phyloP scores from a whole-genome alignment of 2,329 filamentous ascomycete species.

The Ilyonectria destructans region DNA sequence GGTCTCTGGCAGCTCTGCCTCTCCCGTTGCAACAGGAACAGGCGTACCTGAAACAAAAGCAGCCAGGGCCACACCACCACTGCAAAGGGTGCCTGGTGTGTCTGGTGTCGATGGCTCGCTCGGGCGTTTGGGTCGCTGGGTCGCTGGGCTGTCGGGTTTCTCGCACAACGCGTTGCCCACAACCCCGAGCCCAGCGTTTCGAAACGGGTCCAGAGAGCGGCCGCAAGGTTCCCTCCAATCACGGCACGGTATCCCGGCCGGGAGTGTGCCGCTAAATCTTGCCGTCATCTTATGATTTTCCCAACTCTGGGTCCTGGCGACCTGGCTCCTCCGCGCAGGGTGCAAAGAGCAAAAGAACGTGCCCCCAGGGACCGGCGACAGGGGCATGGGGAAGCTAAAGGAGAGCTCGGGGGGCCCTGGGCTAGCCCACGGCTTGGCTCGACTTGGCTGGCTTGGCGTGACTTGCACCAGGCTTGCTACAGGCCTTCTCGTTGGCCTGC shows the following conservation, averaged over 20 bases:
- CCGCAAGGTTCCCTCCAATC: constrained; percentile 45
- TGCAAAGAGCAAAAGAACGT: neutral
- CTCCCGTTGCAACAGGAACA: constrained; percentile 32
- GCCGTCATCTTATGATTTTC: constrained; percentile 43
- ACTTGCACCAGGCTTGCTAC: constrained; percentile 6
- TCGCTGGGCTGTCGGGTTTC: neutral
- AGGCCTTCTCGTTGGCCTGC: constrained; percentile 24
- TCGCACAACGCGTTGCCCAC: constrained; percentile 8
- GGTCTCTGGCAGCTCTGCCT: constrained; percentile 22
- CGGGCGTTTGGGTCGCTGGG: neutral
- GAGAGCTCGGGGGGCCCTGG: neutral
- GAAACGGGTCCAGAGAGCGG: constrained; percentile 39
- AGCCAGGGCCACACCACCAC: constrained; percentile 24
- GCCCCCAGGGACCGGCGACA: neutral
- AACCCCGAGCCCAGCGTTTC: constrained; percentile 45
- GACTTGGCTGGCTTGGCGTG: constrained; percentile 7
- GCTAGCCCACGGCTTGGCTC: constrained; percentile 1
- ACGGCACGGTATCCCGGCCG: neutral
- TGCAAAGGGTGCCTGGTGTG: constrained; percentile 2
- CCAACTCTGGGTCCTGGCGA: neutral
- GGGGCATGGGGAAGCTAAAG: neutral
- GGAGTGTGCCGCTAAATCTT: constrained; percentile 31
- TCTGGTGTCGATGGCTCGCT: neutral
- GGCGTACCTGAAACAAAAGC: constrained; percentile 35
- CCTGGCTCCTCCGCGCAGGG: too few species aligned